phyloP scores from a whole-genome alignment of 139 green algal genomes.

The Tetratostichococcus sp. region DNA sequence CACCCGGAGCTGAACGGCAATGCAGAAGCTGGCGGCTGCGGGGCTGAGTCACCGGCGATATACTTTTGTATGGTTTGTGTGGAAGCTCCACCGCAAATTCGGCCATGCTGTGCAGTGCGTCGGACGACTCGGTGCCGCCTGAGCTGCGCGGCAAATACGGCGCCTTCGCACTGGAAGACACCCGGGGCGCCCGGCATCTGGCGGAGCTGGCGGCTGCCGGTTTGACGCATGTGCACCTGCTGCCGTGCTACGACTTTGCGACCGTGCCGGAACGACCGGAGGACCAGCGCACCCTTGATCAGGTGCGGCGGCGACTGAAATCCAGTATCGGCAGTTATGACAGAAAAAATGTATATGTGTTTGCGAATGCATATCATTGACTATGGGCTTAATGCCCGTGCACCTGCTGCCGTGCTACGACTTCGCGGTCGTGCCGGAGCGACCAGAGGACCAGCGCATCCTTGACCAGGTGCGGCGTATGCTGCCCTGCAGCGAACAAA shows the following conservation, averaged over 20 bases:
- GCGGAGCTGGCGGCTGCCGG: conserved; percentile 43
- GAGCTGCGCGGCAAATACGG: conserved; percentile 71
- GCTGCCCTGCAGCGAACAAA: too few relatives aligned
- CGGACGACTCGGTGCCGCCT: conserved; percentile 56
- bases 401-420: conserved; percentile 89
- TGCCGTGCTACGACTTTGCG: conserved; percentile 84
- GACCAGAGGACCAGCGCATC: conserved; percentile 46
- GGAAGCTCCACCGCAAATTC: too few relatives aligned
- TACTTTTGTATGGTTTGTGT: too few relatives aligned
- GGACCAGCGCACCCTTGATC: conserved; percentile 45
- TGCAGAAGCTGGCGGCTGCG: background rate
- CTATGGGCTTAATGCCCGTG: conserved; percentile 73
- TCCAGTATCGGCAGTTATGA: too few relatives aligned
- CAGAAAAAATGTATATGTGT: too few relatives aligned
- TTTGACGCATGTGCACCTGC: conserved; percentile 84
- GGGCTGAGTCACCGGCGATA: background rate
- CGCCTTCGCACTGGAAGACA: conserved; percentile 57
- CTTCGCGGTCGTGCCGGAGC: conserved; percentile 78
- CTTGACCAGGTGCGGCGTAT: conserved; percentile 17
- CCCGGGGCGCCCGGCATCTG: conserved; percentile 39
- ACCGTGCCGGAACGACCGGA: conserved; percentile 71
- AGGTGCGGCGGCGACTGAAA: conserved; percentile 2
- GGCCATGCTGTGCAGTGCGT: conserved; percentile 34
- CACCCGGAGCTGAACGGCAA: background rate
- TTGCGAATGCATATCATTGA: too few relatives aligned